A percentile compares a stretch with the other conserved stretches of the same genome.
Conservation (phyloP, 305 asterid genomes). For the Plantago lanceolata region DNA sequence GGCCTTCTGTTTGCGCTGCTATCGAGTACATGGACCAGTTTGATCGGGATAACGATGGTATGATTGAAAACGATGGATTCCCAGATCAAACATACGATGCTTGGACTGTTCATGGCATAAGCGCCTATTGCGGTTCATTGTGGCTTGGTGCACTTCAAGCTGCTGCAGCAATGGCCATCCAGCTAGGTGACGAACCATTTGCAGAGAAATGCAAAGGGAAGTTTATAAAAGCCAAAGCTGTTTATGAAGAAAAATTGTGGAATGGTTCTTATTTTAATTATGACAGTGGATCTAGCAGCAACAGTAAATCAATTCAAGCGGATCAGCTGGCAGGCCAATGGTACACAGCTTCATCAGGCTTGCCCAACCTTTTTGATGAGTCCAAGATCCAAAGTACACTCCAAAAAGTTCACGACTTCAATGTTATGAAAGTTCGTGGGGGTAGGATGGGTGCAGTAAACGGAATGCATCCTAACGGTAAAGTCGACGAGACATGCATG, state of each 20-base stretch:
- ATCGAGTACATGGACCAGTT: conserved; percentile 97
- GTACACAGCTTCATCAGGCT: conserved; percentile 94
- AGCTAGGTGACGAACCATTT: conserved; percentile 68
- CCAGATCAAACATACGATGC: conserved; percentile 97
- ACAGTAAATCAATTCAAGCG: conserved; percentile 88
- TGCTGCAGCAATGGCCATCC: conserved; percentile 82
- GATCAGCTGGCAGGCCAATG: conserved; percentile 98
- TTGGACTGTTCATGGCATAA: conserved; percentile 95
- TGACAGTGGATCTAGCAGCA: conserved; percentile 87
- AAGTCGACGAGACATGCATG: conserved; percentile 97
- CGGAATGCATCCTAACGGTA: conserved; percentile 96
- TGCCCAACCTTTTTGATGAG: conserved; percentile 76
- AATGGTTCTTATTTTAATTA: conserved; percentile 91
- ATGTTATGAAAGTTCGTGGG: conserved; percentile 81
- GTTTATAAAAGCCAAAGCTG: conserved; percentile 58
- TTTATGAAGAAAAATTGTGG: conserved; percentile 78
- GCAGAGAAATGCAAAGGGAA: conserved; percentile 70
- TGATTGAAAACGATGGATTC: conserved; percentile 91
- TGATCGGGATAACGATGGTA: conserved; percentile 70
- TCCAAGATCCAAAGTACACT: conserved; percentile 65
- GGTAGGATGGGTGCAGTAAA: conserved; percentile 97
- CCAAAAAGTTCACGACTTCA: conserved; percentile 83
- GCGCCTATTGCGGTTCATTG: conserved; percentile 89
- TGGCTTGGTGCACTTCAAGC: conserved; percentile 99
- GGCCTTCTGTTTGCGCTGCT: conserved; percentile 98